Evolutionary conservation across 2,329 filamentous ascomycete genomes (phyloP), one percentile per base, ranked within the genome.

Genomic region (Aspergillus hiratsukae): DNA sequence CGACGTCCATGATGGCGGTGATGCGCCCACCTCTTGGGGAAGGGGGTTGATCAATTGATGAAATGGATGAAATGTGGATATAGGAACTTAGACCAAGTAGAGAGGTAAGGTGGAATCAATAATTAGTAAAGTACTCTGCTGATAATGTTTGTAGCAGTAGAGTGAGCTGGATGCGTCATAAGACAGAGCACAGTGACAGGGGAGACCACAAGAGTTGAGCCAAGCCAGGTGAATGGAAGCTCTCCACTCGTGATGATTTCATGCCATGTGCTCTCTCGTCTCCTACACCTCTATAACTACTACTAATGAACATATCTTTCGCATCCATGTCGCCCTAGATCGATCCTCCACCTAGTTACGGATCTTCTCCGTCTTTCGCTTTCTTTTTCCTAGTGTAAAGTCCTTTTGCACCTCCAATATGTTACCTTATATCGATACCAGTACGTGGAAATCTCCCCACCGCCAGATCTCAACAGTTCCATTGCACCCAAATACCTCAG

Each of bases 1-100:
- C 89, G 69, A 97, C 87, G 72, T 99, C 94, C 94, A 99, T 99
- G 31, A 37, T 17, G 7, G 31, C 17, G 66, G 63, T 80, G 74
- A 65, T 60, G n/a, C n/a, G n/a, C n/a, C n/a, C n/a, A n/a, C n/a
- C n/a, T n/a, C n/a, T n/a, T n/a, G n/a, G n/a, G n/a, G n/a, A n/a
- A n/a, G n/a, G n/a, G n/a, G n/a, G n/a, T n/a, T n/a, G n/a, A n/a
- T n/a, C n/a, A n/a, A n/a, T n/a, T n/a, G n/a, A n/a, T 35, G 27
- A 3, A 43, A 50, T 35, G 17, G 41, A 54, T 41, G 28, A 52
- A n/a, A 11, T 19, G 25, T 27, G 19, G 28, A 31, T 23, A 50
- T 17, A 19, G 31, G 8, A 35, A 14, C 19, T 27, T 10, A 45
- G 41, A 19, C 10, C 41, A 45, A 21, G 8, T 10, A n/a, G n/a